Conservation (phyloP, 306 rosid species). For the Echinosophora koreensis region DNA sequence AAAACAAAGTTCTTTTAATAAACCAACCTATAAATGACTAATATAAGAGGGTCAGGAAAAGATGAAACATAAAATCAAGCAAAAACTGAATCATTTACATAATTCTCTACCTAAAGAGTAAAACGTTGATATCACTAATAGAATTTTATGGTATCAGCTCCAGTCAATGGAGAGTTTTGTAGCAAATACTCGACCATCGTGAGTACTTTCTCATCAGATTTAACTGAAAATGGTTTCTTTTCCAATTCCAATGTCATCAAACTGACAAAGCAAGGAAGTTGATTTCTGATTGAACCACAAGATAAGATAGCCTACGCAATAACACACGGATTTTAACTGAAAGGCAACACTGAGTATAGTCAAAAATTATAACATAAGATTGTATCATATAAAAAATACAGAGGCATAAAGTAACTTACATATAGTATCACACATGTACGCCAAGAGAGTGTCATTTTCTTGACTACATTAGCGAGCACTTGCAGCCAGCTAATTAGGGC, state of each 20-base stretch:
- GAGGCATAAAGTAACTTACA: conserved; percentile 30
- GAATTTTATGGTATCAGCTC: no score
- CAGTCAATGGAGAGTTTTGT: conserved; percentile 31
- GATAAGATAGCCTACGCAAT: conserved; percentile 15
- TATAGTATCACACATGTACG: conserved; percentile 37
- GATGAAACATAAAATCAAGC: no score
- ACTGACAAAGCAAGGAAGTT: conserved; percentile 37
- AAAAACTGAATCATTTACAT: no score
- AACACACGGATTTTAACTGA: conserved; percentile 5
- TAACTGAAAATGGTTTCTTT: conserved; percentile 15
- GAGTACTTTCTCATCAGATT: conserved; percentile 11
- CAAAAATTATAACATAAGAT: neutral
- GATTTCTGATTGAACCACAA: neutral
- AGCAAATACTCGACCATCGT: conserved; percentile 23
- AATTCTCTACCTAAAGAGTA: no score
- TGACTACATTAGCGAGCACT: conserved; percentile 33
- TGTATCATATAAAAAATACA: neutral
- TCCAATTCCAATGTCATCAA: conserved; percentile 38
- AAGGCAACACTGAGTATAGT: neutral
- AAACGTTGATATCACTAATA: no score
- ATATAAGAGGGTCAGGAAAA: no score
- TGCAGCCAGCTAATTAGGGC: conserved; percentile 34
- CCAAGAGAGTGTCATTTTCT: conserved; percentile 40
- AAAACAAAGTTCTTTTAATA: no score
- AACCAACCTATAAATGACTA: no score